phyloP scores from a whole-genome alignment of 179 eudicot species.

The Camellia oleifera region DNA sequence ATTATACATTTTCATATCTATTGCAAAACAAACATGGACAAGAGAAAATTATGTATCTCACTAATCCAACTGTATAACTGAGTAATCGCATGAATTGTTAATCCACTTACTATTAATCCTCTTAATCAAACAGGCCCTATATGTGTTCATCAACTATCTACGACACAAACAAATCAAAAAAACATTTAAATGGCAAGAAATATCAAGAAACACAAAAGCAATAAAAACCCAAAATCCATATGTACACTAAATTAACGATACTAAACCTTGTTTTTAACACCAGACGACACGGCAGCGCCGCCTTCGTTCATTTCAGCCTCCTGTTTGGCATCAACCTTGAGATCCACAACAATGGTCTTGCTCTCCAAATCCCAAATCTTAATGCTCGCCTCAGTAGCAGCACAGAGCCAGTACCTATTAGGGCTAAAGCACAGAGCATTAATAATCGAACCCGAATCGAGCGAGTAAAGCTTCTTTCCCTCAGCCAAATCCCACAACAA shows the following conservation, averaged over 20 bases:
- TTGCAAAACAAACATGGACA: no score
- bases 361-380: constrained; percentile 63
- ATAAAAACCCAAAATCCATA: not conserved
- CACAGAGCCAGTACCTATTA: constrained; percentile 67
- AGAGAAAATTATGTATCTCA: no score
- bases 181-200: not conserved
- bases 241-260: not conserved
- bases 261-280: constrained; percentile 1
- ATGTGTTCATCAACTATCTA: no score
- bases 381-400: constrained; percentile 53
- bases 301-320: constrained; percentile 37
- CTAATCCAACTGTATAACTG: no score
- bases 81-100: no score
- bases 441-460: constrained; percentile 48
- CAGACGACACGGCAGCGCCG: not conserved
- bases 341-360: constrained; percentile 51
- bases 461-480: constrained; percentile 45
- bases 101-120: no score
- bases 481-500: constrained; percentile 54
- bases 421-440: constrained; percentile 64
- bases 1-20: no score
- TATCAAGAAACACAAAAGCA: not conserved
- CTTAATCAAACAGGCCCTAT: no score
- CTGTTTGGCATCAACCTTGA: constrained; percentile 47
- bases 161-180: no score